Evolutionary conservation across 148 eudicot species (phyloP), one percentile per base, ranked within the genome.

Genomic region (Simmondsia chinensis): DNA sequence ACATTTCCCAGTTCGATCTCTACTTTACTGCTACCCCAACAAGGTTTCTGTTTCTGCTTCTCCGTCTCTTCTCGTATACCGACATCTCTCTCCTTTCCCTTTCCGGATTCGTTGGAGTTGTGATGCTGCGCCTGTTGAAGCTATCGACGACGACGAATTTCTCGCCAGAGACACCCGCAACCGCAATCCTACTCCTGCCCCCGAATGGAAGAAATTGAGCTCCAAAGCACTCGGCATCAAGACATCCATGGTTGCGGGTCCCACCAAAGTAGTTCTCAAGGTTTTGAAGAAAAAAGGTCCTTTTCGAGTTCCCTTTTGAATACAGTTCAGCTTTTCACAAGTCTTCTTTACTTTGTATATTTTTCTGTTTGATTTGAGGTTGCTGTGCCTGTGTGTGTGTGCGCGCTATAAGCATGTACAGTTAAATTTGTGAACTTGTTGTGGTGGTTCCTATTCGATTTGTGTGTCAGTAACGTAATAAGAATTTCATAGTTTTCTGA

Each of bases 151-250:
- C n/a, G n/a, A n/a, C n/a, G n/a, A n/a, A n/a, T n/a, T n/a, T n/a
- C n/a, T n/a, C n/a, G n/a, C n/a, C n/a, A n/a, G n/a, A n/a, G n/a
- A n/a, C n/a, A n/a, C n/a, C n/a, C n/a, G n/a, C n/a, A 15, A 10
- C 34, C 0, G 15, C 45, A 1, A 18, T 46, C 8, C 5, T 44
- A 43, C 21, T 38, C 3, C 52, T 52, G 32, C 66, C 35, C 18
- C n/a, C 38, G 60, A 63, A 46, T 80, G 91, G 91, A 88, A 75
- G 79, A 80, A 61, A 50, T 61, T 80, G 48, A 73, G 65, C 28
- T 77, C 91, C 1, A 69, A 69, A 46, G 83, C 80, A 29, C 87
- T 88, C 43, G 97, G 94, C 20, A 68, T 88, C 31, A 60, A 64
- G 23, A 61, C 52, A 23, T 77, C 87, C 13, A 58, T 52, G 61